Conservation (phyloP, 2,329 filamentous ascomycete genomes). For the Aspergillus sp. region DNA sequence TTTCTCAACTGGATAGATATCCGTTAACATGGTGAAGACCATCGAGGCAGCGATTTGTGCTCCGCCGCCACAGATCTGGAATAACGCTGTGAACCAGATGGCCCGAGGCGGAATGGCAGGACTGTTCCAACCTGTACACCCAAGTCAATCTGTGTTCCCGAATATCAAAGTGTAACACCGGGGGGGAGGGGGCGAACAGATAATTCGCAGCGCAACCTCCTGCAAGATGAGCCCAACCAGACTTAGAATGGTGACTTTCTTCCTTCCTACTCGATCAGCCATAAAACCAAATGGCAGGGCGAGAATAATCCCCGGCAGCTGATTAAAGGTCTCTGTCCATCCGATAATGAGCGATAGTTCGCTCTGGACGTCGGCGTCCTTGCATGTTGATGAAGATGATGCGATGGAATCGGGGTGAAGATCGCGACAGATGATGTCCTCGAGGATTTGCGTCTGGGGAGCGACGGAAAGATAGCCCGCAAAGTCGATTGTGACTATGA, state of each 20-base stretch:
- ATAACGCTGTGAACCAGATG: conserved; percentile 21
- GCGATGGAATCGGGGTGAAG: conserved; percentile 14
- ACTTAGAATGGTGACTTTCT: conserved; percentile 13
- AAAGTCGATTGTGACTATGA: conserved; percentile 18
- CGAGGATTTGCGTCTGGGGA: conserved; percentile 20
- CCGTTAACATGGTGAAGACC: conserved; percentile 16
- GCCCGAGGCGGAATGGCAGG: conserved; percentile 11
- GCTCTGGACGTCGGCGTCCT: conserved; percentile 17
- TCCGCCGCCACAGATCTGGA: conserved; percentile 22
- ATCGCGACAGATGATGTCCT: conserved; percentile 20
- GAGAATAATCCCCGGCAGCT: conserved; percentile 18
- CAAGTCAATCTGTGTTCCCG: background rate
- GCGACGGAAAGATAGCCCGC: conserved; percentile 18
- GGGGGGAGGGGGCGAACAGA: background rate
- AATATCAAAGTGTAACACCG: background rate
- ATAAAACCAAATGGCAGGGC: conserved; percentile 22
- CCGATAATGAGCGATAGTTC: conserved; percentile 20
- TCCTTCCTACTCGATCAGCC: conserved; percentile 20
- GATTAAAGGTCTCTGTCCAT: conserved; percentile 18
- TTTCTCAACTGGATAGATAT: conserved; percentile 20
- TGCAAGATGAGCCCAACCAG: conserved; percentile 13
- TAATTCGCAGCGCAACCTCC: conserved; percentile 14
- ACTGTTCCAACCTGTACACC: background rate
- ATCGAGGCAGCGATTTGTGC: conserved; percentile 16
- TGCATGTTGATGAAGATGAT: conserved; percentile 10